A percentile compares a stretch with the other conserved stretches of the same genome.
phyloP scores from a whole-genome alignment of 805 yeast genomes.

The Saccharomyces cerevisiae region DNA sequence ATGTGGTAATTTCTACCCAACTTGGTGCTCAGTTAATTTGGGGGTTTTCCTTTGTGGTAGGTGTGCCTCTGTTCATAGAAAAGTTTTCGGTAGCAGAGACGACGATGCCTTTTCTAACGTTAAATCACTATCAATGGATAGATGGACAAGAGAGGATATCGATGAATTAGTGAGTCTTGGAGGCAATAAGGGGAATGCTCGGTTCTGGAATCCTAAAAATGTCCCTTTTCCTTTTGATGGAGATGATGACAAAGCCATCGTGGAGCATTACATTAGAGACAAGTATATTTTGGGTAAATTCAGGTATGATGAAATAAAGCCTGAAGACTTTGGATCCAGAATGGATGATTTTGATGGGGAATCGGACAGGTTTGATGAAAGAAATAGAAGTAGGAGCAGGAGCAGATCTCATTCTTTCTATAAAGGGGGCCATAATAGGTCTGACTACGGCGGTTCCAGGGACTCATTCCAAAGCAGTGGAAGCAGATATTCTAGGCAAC shows the following conservation, averaged over 20 bases:
- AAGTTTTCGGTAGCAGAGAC: conserved; percentile 39
- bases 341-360: conserved; percentile 4
- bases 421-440: neutral
- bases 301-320: conserved; percentile 25
- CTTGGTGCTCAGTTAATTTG: conserved; percentile 32
- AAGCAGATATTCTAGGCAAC: conserved; percentile 42
- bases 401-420: conserved; percentile 2
- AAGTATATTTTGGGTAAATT: conserved; percentile 63
- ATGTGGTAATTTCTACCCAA: conserved; percentile 61
- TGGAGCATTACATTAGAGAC: conserved; percentile 53
- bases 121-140: conserved; percentile 65
- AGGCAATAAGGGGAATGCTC: conserved; percentile 57
- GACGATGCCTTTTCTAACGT: conserved; percentile 48
- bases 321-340: conserved; percentile 23
- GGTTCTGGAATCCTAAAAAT: conserved; percentile 59
- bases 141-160: conserved; percentile 55
- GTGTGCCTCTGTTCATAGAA: conserved; percentile 73
- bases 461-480: neutral
- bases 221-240: conserved; percentile 70
- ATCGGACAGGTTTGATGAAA: conserved; percentile 2
- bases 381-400: conserved; percentile 1
- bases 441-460: neutral
- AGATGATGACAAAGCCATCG: conserved; percentile 51
- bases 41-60: conserved; percentile 77
- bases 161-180: conserved; percentile 32